Base-by-base conservation (phyloP, 345 rosid genomes). In the Syzygium aqueum region DNA sequence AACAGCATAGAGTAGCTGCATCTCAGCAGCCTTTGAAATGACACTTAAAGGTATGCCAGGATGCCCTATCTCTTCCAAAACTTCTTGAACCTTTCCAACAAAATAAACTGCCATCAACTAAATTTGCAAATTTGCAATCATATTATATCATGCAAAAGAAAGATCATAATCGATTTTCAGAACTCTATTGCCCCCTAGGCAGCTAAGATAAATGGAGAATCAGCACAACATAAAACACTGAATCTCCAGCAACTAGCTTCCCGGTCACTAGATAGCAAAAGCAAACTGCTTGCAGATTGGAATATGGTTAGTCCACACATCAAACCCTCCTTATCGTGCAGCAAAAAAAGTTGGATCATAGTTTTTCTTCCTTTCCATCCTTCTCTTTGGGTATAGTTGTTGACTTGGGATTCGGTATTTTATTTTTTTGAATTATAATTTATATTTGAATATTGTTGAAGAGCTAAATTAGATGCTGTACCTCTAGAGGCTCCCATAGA, bases 21-120 rank as follows among this genome's bases (percentile, higher is more conserved):
- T 93, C 90, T 95, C 99, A 86, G 98, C 99, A 92, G 97, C 99
- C 91, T 96, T 97, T 77, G 99, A 96, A 91, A 97, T 94, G 83
- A 96, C 95, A 91, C 94, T 96, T 88, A 95, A 89, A 53, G 99
- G 99, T 90, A 96, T 94, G 84, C 92, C 95, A 11, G 97, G 95
- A 89, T 92, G 95, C 83, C 98, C 98, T 52, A 96, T 91, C 93
- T 97, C 99, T 87, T 97, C 97, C 92, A 96, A 86, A 90, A 95
- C 95, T 93, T 95, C 99, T 91, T 96, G 97, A 92, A 97, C 98
- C 99, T 97, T 89, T 27, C 51, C 25, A 83, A 83, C 57, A 67
- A 88, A 73, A 78, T 19, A 84, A 17, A 28, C 11, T 84, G 61
- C 40, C 57, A 84, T 53, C 25, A 73, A 73, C 80, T 73, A 73